Base-by-base conservation (phyloP, 176 grass and related monocot species). In the Metroxylon sagu region DNA sequence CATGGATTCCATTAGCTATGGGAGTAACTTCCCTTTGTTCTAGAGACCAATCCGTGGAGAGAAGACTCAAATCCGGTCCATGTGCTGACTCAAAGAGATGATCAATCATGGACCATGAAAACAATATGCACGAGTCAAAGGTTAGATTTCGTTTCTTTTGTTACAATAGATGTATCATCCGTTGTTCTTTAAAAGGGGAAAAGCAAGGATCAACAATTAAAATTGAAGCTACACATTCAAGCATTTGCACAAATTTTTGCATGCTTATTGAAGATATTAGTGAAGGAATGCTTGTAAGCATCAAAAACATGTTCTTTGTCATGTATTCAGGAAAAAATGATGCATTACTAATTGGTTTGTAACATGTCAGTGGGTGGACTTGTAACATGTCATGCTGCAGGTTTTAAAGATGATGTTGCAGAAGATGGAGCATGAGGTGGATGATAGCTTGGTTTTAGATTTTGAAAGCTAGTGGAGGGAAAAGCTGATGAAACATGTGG, bases 191-290 rank as follows among this genome's bases (percentile, higher is more conserved):
- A n/a, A 90, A 87, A 53, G 80, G 83, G 60, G 61, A 64, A 61
- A 73, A 57, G 27, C 59, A 50, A 23, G 64, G 62, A 16, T 81
- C 80, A 49, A 77, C 60, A 70, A 50, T 90, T 48, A 78, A 80
- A 25, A 82, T 64, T 74, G 88, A 85, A 69, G 68, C 77, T 18
- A 96, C 81, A 71, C 78, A 74, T 64, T 84, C 81, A n/a, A 61
- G 25, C 31, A n/a, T 59, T 56, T 83, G 66, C n/a, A 66, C 88
- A 61, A 89, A 86, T 49, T 96, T 96, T 67, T 80, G 79, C 49
- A 96, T 96, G 92, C 66, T 82, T 35, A 87, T 96, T 52, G 92
- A 96, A 85, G 92, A 96, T 81, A 77, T 96, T 66, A 90, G 80
- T 66, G 92, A 90, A 29, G 92, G 92, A 50, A 81, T 96, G 53